Conservation (phyloP, 2,329 filamentous ascomycete species). For the Daldinia sp. region DNA sequence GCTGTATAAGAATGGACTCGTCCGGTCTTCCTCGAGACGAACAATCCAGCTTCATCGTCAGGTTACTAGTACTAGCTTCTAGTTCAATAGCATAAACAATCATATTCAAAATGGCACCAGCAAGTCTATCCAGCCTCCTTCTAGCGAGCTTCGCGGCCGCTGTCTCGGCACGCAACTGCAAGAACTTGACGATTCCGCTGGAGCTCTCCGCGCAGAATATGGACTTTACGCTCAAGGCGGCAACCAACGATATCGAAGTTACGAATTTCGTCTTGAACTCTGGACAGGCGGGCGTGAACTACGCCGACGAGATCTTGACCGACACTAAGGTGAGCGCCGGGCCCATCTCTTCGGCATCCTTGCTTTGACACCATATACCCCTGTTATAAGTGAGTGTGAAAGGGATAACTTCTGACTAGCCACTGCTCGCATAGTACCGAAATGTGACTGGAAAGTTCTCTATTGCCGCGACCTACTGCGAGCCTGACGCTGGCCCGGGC, state of each 20-base stretch:
- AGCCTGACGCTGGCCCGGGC: conserved; percentile 57
- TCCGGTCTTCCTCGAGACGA: not conserved
- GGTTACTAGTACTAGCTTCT: not conserved
- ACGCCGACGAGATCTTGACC: not conserved
- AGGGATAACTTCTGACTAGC: not conserved
- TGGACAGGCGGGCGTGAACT: conserved; percentile 58
- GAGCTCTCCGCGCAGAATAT: conserved; percentile 62
- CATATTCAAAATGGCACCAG: conserved; percentile 6
- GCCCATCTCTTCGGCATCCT: not conserved
- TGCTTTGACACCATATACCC: not conserved
- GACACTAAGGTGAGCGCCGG: not conserved
- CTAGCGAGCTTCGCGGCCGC: conserved; percentile 22
- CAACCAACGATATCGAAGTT: conserved; percentile 63
- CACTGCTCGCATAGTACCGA: conserved; percentile 47
- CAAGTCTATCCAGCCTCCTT: conserved; percentile 2
- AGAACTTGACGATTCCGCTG: conserved; percentile 64
- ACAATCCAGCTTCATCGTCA: not conserved
- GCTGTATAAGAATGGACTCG: not conserved
- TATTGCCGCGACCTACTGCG: conserved; percentile 69
- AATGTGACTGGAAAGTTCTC: conserved; percentile 57
- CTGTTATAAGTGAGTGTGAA: not conserved
- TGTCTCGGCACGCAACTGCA: conserved; percentile 50
- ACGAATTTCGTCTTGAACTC: conserved; percentile 62
- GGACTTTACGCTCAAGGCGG: conserved; percentile 58
- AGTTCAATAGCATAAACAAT: not conserved